Conservation (phyloP, 2,329 filamentous ascomycete genomes). For the Nigrospora sphaerica region DNA sequence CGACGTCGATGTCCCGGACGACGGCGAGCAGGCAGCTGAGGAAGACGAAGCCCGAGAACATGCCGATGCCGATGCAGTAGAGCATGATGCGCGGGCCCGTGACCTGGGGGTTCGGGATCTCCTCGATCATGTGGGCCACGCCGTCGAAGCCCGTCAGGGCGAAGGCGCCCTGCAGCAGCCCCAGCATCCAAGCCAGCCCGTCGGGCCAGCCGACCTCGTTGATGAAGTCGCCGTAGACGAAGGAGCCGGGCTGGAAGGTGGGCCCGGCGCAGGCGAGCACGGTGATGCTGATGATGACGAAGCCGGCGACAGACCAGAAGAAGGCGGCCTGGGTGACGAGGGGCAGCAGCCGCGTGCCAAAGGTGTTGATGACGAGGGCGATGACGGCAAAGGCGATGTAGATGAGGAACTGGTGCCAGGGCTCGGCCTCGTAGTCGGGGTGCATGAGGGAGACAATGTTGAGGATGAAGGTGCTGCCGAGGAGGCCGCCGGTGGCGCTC, state of each 20-base stretch:
- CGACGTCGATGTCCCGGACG: constrained; percentile 46
- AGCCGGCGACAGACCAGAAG: constrained; percentile 63
- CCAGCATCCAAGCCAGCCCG: constrained; percentile 52
- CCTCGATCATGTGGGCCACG: constrained; percentile 48
- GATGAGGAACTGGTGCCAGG: constrained; percentile 69
- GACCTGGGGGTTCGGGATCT: constrained; percentile 42
- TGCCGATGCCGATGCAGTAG: constrained; percentile 55
- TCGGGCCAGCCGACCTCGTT: constrained; percentile 66
- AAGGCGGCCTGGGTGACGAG: constrained; percentile 63
- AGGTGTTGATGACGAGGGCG: constrained; percentile 59
- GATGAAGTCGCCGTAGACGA: constrained; percentile 62
- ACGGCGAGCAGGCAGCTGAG: constrained; percentile 58
- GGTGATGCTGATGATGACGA: constrained; percentile 63
- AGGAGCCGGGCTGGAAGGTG: constrained; percentile 54
- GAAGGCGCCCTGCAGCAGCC: constrained; percentile 44
- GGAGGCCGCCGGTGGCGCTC: constrained; percentile 59
- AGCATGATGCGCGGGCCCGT: constrained; percentile 26
- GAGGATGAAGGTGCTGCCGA: constrained; percentile 60
- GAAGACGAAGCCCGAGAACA: constrained; percentile 56
- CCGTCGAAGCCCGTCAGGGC: constrained; percentile 45
- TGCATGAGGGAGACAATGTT: constrained; percentile 58
- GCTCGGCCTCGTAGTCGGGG: constrained; percentile 44
- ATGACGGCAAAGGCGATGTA: constrained; percentile 58
- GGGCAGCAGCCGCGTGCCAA: constrained; percentile 54
- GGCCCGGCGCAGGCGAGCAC: constrained; percentile 59